Conservation (phyloP, 441 rosid genomes). For the Bruguiera hainesii region DNA sequence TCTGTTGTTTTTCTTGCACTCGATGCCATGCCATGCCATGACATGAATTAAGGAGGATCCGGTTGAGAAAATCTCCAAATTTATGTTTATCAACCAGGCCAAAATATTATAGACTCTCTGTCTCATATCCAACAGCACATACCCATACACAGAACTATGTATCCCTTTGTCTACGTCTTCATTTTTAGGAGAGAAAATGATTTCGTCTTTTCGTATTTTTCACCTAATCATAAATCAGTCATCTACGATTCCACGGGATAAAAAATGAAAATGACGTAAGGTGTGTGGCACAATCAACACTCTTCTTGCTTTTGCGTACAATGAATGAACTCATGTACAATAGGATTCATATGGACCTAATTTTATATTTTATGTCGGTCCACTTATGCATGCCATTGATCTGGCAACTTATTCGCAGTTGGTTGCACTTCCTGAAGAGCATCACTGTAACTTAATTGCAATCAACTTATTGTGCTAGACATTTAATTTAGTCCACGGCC, state of each 20-base stretch:
- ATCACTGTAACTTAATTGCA: background rate
- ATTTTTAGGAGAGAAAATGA: background rate
- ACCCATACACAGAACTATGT: slow-evolving; percentile 11
- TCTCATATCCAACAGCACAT: slow-evolving; percentile 10
- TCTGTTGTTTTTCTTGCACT: slow-evolving; percentile 19
- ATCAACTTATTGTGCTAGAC: slow-evolving; percentile 1
- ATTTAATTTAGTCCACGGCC: background rate
- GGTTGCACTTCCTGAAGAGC: slow-evolving; percentile 8
- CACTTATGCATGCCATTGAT: slow-evolving; percentile 26
- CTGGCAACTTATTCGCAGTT: slow-evolving; percentile 15
- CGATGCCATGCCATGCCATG: slow-evolving; percentile 31
- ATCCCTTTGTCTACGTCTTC: background rate
- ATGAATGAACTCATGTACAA: background rate
- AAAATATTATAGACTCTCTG: background rate
- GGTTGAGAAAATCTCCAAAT: slow-evolving; percentile 22
- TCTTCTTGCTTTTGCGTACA: slow-evolving; percentile 22
- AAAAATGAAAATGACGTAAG: slow-evolving; percentile 19
- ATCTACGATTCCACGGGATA: slow-evolving; percentile 12
- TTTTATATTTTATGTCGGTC: slow-evolving; percentile 20
- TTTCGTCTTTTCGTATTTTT: slow-evolving; percentile 4
- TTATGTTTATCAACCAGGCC: slow-evolving; percentile 3
- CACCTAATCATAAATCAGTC: slow-evolving; percentile 23
- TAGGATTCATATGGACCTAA: background rate
- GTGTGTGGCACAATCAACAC: slow-evolving; percentile 30
- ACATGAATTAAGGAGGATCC: slow-evolving; percentile 28